These are phyloP conservation scores for Magnolia officinalis DNA, from an alignment of 164 flowering plant genomes.

Conservation along the genomic window DNA sequence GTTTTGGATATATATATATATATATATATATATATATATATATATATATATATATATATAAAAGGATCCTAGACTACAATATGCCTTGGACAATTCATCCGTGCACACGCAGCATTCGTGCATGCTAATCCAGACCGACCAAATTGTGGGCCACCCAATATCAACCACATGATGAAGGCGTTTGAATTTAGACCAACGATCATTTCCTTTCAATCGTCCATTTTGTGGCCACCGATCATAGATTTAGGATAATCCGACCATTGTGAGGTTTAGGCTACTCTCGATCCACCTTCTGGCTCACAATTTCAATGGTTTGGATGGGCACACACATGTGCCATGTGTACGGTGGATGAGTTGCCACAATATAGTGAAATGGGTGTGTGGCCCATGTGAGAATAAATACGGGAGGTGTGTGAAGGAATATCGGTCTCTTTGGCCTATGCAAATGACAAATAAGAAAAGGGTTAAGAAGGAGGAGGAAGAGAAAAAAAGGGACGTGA, in stretches of 20 bases:
- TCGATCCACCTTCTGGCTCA: no score
- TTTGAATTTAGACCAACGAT: no score
- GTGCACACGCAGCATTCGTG: neutral
- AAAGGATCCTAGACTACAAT: no score
- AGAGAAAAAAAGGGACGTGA: conserved; percentile 42
- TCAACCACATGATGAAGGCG: no score
- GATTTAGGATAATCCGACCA: no score
- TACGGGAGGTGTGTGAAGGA: conserved; percentile 10
- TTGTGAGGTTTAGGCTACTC: no score
- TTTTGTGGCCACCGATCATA: no score
- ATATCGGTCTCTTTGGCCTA: conserved; percentile 10
- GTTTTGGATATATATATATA: neutral
- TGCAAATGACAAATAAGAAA: neutral
- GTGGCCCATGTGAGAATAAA: neutral
- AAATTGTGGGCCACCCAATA: neutral
- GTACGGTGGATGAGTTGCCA: neutral
- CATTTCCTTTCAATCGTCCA: no score
- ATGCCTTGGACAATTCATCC: no score
- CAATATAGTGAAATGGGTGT: neutral
- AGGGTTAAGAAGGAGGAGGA: neutral
- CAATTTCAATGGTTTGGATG: neutral
- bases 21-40: neutral
- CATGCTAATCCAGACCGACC: neutral
- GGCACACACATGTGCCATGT: neutral
- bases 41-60: neutral